These are phyloP conservation scores for Penicillium hesseltinei DNA, from an alignment of 2,329 filamentous ascomycete genomes.

Conservation along the genomic window DNA sequence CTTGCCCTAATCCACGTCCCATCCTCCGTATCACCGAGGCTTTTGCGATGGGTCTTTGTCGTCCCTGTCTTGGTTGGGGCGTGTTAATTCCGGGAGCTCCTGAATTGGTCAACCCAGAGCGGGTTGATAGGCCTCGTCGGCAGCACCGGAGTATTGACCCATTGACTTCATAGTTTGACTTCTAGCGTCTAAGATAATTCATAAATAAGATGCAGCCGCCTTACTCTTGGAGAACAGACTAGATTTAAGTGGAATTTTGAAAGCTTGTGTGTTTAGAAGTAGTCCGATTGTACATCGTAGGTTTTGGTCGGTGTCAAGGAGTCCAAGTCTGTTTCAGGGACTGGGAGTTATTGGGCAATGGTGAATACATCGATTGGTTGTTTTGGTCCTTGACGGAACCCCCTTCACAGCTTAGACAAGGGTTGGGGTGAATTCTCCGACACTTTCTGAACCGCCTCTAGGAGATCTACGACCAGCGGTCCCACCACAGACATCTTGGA, in stretches of 20 bases:
- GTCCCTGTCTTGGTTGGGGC: conserved; percentile 3
- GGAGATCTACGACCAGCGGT: conserved; percentile 2
- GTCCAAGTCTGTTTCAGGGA: not conserved
- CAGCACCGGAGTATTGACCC: not conserved
- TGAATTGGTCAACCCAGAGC: not conserved
- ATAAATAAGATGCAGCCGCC: not conserved
- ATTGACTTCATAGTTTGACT: not conserved
- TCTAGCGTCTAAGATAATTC: not conserved
- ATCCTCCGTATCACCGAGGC: conserved; percentile 1
- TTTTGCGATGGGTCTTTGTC: conserved; percentile 5
- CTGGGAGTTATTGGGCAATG: not conserved
- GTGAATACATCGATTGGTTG: not conserved
- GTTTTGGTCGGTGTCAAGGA: not conserved
- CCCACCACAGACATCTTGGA: conserved; percentile 1
- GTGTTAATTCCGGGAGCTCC: conserved; percentile 2
- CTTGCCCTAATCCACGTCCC: conserved; percentile 1
- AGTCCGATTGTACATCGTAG: not conserved
- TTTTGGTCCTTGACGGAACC: not conserved
- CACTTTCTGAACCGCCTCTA: not conserved
- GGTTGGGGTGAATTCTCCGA: not conserved
- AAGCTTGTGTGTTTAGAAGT: not conserved
- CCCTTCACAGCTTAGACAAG: not conserved
- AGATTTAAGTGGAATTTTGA: not conserved
- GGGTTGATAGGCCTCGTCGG: not conserved
- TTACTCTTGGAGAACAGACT: not conserved